Percentiles rank a stretch among this genome's conserved stretches.
Conservation (phyloP, 1,284 basidiomycete genomes). For the Grifola frondosa region DNA sequence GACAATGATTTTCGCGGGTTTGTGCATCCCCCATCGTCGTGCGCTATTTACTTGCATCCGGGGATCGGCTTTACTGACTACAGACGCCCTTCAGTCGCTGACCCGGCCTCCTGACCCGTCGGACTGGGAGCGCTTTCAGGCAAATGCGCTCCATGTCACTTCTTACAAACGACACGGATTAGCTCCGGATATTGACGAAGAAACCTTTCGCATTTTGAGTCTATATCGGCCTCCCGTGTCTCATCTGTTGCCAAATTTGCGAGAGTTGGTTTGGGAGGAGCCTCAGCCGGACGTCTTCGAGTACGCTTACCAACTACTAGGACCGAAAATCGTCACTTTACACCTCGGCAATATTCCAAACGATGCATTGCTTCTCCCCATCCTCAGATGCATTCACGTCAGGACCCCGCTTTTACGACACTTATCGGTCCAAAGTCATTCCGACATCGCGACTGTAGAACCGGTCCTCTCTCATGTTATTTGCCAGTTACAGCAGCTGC, state of each 20-base stretch:
- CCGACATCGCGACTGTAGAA: constrained; percentile 13
- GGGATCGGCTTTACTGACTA: not conserved
- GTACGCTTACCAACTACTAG: constrained; percentile 17
- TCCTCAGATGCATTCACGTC: constrained; percentile 14
- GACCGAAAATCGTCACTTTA: constrained; percentile 16
- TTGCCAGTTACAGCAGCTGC: constrained; percentile 10
- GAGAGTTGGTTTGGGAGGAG: constrained; percentile 20
- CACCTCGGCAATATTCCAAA: constrained; percentile 18
- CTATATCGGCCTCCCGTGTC: constrained; percentile 12
- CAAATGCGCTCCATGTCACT: constrained; percentile 12
- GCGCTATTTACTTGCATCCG: not conserved
- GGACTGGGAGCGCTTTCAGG: constrained; percentile 14
- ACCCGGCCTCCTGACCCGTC: constrained; percentile 14
- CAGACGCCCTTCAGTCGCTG: constrained; percentile 8
- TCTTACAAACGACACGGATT: constrained; percentile 19
- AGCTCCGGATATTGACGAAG: constrained; percentile 17
- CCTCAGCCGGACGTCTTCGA: constrained; percentile 20
- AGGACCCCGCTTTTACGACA: constrained; percentile 14
- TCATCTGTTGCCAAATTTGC: constrained; percentile 14
- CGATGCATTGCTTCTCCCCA: constrained; percentile 16
- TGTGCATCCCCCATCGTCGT: constrained; percentile 15
- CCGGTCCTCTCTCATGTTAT: constrained; percentile 13
- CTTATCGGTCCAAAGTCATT: constrained; percentile 18
- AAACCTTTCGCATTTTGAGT: constrained; percentile 16
- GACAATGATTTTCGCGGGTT: constrained; percentile 4